These are phyloP conservation scores for Boletus rubroflammeus DNA, from an alignment of 768 basidiomycete species.

Conservation along the genomic window DNA sequence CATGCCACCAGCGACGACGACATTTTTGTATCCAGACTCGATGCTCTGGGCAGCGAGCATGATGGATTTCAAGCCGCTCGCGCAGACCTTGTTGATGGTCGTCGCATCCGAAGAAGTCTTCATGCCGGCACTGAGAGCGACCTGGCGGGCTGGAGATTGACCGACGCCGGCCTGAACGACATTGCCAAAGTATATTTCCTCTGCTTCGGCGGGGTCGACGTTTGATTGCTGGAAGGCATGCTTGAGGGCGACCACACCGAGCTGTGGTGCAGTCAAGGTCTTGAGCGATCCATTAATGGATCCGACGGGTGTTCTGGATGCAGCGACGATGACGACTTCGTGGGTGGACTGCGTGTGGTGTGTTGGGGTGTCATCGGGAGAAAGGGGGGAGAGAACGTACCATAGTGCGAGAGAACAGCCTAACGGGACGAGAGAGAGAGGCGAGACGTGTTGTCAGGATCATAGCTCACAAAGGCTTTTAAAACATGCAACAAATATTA, in stretches of 20 bases:
- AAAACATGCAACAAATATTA: slow-evolving; percentile 14
- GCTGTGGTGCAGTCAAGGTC: slow-evolving; percentile 83
- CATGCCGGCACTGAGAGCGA: slow-evolving; percentile 87
- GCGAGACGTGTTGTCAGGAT: slow-evolving; percentile 40
- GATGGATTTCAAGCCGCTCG: slow-evolving; percentile 93
- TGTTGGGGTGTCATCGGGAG: not conserved
- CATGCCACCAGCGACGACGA: slow-evolving; percentile 96
- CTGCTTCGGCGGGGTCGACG: slow-evolving; percentile 77
- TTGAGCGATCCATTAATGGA: slow-evolving; percentile 90
- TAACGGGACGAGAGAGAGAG: slow-evolving; percentile 36
- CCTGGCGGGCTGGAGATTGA: slow-evolving; percentile 97
- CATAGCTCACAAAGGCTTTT: slow-evolving; percentile 32
- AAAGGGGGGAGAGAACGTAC: slow-evolving; percentile 30
- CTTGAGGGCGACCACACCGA: slow-evolving; percentile 86
- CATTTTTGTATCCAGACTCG: slow-evolving; percentile 75
- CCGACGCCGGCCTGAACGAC: slow-evolving; percentile 97
- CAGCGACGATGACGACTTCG: slow-evolving; percentile 92
- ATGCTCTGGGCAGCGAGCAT: slow-evolving; percentile 93
- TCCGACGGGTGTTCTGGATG: slow-evolving; percentile 90
- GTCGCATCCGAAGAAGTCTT: slow-evolving; percentile 87
- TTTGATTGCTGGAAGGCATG: slow-evolving; percentile 80
- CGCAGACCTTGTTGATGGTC: slow-evolving; percentile 99
- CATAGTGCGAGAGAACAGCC: slow-evolving; percentile 45
- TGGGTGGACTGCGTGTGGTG: slow-evolving; percentile 39
- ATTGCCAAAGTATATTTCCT: slow-evolving; percentile 97